Base-by-base conservation (phyloP, 257 asterid species). In the Scutellaria barbata region DNA sequence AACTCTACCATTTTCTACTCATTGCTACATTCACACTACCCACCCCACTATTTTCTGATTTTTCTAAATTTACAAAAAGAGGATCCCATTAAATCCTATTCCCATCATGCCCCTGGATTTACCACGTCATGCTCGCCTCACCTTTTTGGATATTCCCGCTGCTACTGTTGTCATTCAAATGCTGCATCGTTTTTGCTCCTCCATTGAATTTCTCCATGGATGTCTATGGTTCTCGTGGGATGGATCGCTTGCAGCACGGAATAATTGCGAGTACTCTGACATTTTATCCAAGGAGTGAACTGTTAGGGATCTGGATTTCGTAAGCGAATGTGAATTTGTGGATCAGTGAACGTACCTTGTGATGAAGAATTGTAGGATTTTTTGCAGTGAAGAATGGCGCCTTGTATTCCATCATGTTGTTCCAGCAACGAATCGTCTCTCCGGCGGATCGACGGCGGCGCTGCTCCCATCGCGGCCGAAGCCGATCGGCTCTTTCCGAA, bases 401-500 rank as follows among this genome's bases (percentile, higher is more conserved):
- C 84, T 69, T 80, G 85, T 54, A 85, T 92, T 41, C 96, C 90
- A 33, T 90, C 95, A 40, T 78, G 74, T 39, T 87, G 94, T 37
- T 87, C 86, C 58, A 92, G 63, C 60, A 90, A 76, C 10, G 92
- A 81, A 65, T 84, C 95, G 63, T 90, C 98, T 74, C 95, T 78
- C 76, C 98, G 83, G 64, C 72, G 83, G 22, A 72, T 75, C 70
- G 82, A 80, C 60, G 81, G 71, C 47, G 82, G 72, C 33, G 77
- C 73, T 9, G 22, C 54, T 1, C 84, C 84, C 1, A 66, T 78
- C 1, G 82, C 54, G 0, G 94, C 82, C 0, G 96, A 72, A 0
- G 90, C 87, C 9, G 97, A 84, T 39, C 95, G 77, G 52, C 92
- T 90, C 71, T 86, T 90, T 7, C 80, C 95, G 4, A 89, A 68